Conservation (phyloP, 371 early-diverging fungal species). For the Umbelopsis sp. region DNA sequence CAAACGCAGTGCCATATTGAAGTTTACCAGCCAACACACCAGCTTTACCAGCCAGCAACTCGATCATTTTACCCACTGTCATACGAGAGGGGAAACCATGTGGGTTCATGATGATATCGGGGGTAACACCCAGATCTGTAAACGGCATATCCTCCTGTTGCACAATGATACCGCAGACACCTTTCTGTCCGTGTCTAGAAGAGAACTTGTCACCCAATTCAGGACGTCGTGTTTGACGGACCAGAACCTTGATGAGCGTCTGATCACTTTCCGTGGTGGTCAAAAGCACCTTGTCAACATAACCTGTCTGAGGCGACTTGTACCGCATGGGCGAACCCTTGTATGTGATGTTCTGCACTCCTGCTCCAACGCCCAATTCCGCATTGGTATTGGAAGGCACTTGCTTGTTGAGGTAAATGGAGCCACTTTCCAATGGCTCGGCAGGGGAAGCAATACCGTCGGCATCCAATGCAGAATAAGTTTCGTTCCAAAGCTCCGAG, state of each 20-base stretch:
- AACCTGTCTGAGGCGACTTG: slow-evolving; percentile 85
- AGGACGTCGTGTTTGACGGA: slow-evolving; percentile 97
- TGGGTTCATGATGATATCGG: slow-evolving; percentile 99
- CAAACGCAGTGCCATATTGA: slow-evolving; percentile 98
- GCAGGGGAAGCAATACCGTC: slow-evolving; percentile 95
- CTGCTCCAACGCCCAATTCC: slow-evolving; percentile 58
- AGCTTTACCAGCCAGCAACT: slow-evolving; percentile 97
- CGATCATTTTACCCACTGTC: slow-evolving; percentile 99
- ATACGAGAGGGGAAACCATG: slow-evolving; percentile 99
- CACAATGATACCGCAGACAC: slow-evolving; percentile 98
- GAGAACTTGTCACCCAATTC: slow-evolving; percentile 99
- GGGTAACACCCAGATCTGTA: slow-evolving; percentile 93
- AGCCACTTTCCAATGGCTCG: slow-evolving; percentile 73
- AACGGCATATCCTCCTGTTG: slow-evolving; percentile 99
- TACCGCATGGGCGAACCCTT: slow-evolving; percentile 82
- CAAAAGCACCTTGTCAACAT: slow-evolving; percentile 89
- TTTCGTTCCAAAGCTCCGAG: slow-evolving; percentile 49
- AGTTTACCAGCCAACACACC: slow-evolving; percentile 94
- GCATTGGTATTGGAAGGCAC: slow-evolving; percentile 74
- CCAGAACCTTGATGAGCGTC: slow-evolving; percentile 91
- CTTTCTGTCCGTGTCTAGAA: slow-evolving; percentile 99
- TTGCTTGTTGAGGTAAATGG: slow-evolving; percentile 88
- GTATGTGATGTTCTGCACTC: slow-evolving; percentile 64
- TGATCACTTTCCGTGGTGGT: slow-evolving; percentile 96
- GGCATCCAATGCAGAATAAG: slow-evolving; percentile 73